These are phyloP conservation scores for Fusarium hainanense DNA, from an alignment of 2,329 filamentous ascomycete species.

Conservation along the genomic window DNA sequence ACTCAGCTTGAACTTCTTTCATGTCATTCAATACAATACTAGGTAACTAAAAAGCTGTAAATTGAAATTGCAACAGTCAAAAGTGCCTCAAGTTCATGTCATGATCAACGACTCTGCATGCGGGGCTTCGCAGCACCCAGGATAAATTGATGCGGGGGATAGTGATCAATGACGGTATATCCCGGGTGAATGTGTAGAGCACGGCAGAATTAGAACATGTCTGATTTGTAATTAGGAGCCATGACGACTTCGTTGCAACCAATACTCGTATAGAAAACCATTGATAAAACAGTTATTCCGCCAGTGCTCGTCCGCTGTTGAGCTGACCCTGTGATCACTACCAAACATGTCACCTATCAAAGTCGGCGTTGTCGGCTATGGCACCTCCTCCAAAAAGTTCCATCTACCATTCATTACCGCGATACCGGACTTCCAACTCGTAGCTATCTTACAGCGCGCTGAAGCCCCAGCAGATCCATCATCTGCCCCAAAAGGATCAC, in stretches of 20 bases:
- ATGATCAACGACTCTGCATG: not conserved
- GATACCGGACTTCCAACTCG: conserved; percentile 58
- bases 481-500: conserved; percentile 45
- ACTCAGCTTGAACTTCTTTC: not conserved
- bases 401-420: conserved; percentile 63
- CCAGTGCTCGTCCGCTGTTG: no score
- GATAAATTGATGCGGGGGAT: conserved; percentile 18
- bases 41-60: no score
- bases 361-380: conserved; percentile 63
- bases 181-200: not conserved
- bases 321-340: not conserved
- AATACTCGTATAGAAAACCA: not conserved
- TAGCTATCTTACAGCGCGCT: conserved; percentile 61
- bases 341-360: conserved; percentile 53
- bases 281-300: not conserved
- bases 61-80: no score
- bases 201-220: not conserved
- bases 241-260: not conserved
- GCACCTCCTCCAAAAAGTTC: conserved; percentile 60
- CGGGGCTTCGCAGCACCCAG: not conserved
- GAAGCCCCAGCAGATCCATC: conserved; percentile 50
- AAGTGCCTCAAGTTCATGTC: not conserved
- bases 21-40: not conserved
- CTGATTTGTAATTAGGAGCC: conserved; percentile 2
- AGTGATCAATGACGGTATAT: not conserved